Conservation (phyloP, 495 filamentous ascomycete species). For the Neurospora tetrasperma region DNA sequence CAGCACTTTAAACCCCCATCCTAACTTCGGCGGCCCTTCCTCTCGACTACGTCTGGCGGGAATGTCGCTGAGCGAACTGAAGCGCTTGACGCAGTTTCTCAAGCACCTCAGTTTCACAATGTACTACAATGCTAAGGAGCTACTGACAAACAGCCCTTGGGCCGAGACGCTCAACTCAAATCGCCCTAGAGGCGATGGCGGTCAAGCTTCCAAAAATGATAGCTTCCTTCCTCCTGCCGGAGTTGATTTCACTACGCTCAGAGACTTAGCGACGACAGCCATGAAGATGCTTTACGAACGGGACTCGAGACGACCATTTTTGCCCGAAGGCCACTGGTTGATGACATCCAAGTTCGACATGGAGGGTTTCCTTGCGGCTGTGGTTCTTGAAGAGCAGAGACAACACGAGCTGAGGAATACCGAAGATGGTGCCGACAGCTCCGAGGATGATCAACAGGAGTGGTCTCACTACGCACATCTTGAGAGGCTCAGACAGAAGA, state of each 20-base stretch:
- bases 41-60: slow-evolving; percentile 51
- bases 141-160: slow-evolving; percentile 12
- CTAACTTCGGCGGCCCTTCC: not conserved
- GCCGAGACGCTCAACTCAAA: not conserved
- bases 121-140: slow-evolving; percentile 69
- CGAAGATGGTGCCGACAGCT: slow-evolving; percentile 40
- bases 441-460: slow-evolving; percentile 30
- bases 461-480: slow-evolving; percentile 28
- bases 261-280: slow-evolving; percentile 70
- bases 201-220: not conserved
- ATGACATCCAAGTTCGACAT: slow-evolving; percentile 91
- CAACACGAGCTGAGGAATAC: slow-evolving; percentile 47
- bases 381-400: slow-evolving; percentile 80
- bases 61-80: slow-evolving; percentile 59
- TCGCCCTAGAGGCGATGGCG: not conserved
- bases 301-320: slow-evolving; percentile 80
- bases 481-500: slow-evolving; percentile 43
- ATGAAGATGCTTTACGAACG: slow-evolving; percentile 85
- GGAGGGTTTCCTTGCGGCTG: slow-evolving; percentile 76
- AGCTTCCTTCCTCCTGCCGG: slow-evolving; percentile 31
- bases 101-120: slow-evolving; percentile 88
- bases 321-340: slow-evolving; percentile 78
- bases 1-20: slow-evolving; percentile 19
- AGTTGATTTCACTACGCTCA: slow-evolving; percentile 69
- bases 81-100: slow-evolving; percentile 69